Evolutionary conservation across 345 rosid genomes (phyloP), one percentile per base, ranked within the genome.

Genomic region (Rubroshorea leprosula): DNA sequence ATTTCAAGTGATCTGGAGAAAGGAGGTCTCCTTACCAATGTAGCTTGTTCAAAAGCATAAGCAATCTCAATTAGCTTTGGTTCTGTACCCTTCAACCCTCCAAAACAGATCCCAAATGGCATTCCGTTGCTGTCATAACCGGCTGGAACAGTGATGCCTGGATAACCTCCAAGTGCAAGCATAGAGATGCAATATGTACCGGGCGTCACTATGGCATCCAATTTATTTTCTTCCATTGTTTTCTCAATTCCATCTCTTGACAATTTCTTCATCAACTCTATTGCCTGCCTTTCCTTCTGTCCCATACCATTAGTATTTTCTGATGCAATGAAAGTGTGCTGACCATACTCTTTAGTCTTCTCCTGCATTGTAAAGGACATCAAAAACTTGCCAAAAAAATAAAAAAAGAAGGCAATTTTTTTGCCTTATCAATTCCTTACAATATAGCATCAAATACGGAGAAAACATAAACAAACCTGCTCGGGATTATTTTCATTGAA

Each of bases 1-100:
- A 50, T 17, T 1, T 35, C 38, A 5, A 60, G 41, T 3, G 57
- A 9, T 24, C 43, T 1, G 24, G 58, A 57, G 44, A 41, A 55
- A 31, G 72, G 72, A 14, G 69, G 74, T 43, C 31, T 62, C 15
- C 80, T 66, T 14, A 55, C 29, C 71, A 20, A 49, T 0, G 69
- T 70, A 23, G 68, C 63, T 35, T 67, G 74, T 25, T 73, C 63
- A 48, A 80, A 80, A 10, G 68, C 70, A 62, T 72, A 77, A 47
- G 82, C 82, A 23, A 74, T 51, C 68, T 80, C 74, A 35, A 72
- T 77, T 14, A 74, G 76, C 67, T 67, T 77, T 2, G 78, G 78
- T 53, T 74, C 80, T 1, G 66, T 41, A 6, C 78, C 80, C 51
- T 68, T 76, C 57, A 76, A 44, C 23, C 78, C 78, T 14, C 79